Evolutionary conservation across 148 eudicot genomes (phyloP), one percentile per base, ranked within the genome.

Genomic region (Pouteria glomerata): DNA sequence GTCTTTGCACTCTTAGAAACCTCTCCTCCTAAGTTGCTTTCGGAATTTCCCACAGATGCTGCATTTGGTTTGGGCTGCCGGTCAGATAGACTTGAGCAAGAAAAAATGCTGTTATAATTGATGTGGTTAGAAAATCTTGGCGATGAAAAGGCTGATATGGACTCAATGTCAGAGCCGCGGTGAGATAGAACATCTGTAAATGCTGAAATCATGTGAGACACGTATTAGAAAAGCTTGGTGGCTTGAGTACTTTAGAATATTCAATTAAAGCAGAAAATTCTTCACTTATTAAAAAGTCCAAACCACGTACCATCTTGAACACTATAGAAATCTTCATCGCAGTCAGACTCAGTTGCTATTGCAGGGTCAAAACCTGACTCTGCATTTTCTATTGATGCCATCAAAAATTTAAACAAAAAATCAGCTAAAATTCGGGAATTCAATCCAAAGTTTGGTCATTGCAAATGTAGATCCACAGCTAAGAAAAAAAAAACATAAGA

Each of bases 291-390:
- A 14, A 14, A n/a, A 29, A 74, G 33, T 66, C 34, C 16, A 23
- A 69, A 16, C 29, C 48, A 26, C 57, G 34, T 80, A 86, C 91
- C 98, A 81, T 90, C 89, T 47, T 81, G 90, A 77, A 85, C 84
- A 79, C 93, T 88, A 66, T 86, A 88, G 78, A 85, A 90, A 70
- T 92, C 98, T 15, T 90, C 93, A 13, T 92, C 90, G 78, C 88
- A 70, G 21, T 83, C 98, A 52, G 85, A 72, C 42, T 85, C 91
- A 12, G 83, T 77, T n/a, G 74, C 82, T 14, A 77, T 27, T 37
- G 76, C 78, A 7, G 93, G 72, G 64, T 92, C 93, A 45, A 79
- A 86, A 90, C 91, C 83, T 56, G 93, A 65, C 62, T 90, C 98
- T 64, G 78, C 83, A 79, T 83, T 88, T 53, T 70, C 89, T 85